Evolutionary conservation across 257 asterid species (phyloP), one percentile per base, ranked within the genome.

Genomic region (Nicotiana undulata): DNA sequence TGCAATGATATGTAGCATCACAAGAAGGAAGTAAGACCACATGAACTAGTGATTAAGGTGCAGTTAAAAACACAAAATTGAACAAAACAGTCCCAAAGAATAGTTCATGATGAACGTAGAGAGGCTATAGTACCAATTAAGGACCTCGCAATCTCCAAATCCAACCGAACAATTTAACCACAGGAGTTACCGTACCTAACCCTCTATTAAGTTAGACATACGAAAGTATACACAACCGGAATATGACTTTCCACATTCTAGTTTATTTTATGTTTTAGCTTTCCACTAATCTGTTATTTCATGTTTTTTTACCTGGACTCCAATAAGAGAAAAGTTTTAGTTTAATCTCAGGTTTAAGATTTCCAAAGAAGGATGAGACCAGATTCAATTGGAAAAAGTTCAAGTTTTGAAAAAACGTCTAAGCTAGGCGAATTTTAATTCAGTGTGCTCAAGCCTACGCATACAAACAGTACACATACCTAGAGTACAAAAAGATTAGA

Each of bases 1-100:
- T 94, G 95, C 88, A 85, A 78, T 58, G 34, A 76, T 72, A 22
- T 7, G 60, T 15, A 44, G 76, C 56, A 68, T 70, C 78, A 74
- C 44, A 74, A 74, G 77, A 10, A 37, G 44, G 20, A 29, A 70
- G 32, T 70, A 40, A 40, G 58, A 20, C 13, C 34, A 44, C 77
- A 44, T 40, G 77, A 70, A 49, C 78, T 74, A 46, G 37, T 46
- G 31, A 70, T 46, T 6, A 29, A 74, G 24, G 24, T 32, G 13
- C 61, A 49, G 16, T 24, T 22, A 4, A 74, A 15, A 15, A 24
- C 10, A 56, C 59, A 74, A 24, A 29, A 24, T 16, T 74, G 61
- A 24, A 74, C 40, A 26, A 24, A 49, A 74, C 44, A 49, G 78
- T 46, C 78, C 26, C 26, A 22, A 74, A 74, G 59, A 70, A 70